A percentile compares a stretch with the other conserved stretches of the same genome.
Evolutionary conservation across 2,329 filamentous ascomycete genomes (phyloP).

Genomic region (Phyllosticta citribraziliensis): DNA sequence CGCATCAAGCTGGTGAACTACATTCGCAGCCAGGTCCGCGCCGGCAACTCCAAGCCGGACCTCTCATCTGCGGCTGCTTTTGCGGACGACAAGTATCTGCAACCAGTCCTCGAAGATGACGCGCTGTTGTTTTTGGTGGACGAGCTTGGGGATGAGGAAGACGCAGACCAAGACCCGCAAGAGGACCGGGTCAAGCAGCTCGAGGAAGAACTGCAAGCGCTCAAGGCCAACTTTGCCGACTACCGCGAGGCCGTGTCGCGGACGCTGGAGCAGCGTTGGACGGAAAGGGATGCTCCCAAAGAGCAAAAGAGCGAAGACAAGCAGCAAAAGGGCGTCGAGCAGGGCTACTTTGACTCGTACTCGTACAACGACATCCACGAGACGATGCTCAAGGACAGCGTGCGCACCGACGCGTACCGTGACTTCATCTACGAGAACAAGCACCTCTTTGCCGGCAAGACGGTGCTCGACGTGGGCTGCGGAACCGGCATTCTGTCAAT

Average conservation of each 20-base stretch:
- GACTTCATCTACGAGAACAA: slow-evolving; percentile 95
- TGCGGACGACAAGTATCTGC: slow-evolving; percentile 69
- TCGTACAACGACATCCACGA: slow-evolving; percentile 78
- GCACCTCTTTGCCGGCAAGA: slow-evolving; percentile 73
- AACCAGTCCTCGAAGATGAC: slow-evolving; percentile 81
- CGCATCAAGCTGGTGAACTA: slow-evolving; percentile 41
- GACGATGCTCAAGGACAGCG: slow-evolving; percentile 84
- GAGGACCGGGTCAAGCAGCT: slow-evolving; percentile 15
- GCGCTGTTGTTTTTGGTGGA: slow-evolving; percentile 80
- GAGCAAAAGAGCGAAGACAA: slow-evolving; percentile 17
- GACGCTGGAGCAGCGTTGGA: slow-evolving; percentile 22
- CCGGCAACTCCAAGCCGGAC: slow-evolving; percentile 36
- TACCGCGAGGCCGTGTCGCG: slow-evolving; percentile 25
- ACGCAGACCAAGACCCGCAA: slow-evolving; percentile 10
- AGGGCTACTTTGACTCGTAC: slow-evolving; percentile 55
- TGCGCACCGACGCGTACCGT: slow-evolving; percentile 84
- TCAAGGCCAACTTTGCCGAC: slow-evolving; percentile 32
- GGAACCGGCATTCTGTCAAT: slow-evolving; percentile 76
- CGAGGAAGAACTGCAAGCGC: slow-evolving; percentile 12
- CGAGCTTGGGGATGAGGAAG: slow-evolving; percentile 44
- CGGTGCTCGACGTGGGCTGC: slow-evolving; percentile 85
- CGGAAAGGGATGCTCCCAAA: slow-evolving; percentile 23
- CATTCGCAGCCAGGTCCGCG: slow-evolving; percentile 32
- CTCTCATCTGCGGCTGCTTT: slow-evolving; percentile 54
- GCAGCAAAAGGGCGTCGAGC: slow-evolving; percentile 40